Evolutionary conservation across 768 basidiomycete species (phyloP), one percentile per base, ranked within the genome.

Genomic region (Panellus pusillus): DNA sequence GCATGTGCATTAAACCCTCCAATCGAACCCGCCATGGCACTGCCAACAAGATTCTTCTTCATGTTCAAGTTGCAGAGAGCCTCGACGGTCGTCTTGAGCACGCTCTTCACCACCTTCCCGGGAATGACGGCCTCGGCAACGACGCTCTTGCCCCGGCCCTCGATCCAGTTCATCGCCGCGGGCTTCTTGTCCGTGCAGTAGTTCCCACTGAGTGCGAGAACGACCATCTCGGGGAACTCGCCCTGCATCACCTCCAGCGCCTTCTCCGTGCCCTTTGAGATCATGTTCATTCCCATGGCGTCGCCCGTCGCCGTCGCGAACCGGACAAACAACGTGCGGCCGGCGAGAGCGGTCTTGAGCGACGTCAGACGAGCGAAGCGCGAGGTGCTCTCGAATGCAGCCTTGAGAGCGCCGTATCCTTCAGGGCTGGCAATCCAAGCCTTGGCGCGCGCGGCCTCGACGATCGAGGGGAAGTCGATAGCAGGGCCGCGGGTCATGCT

Each of bases 201-300:
- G 70, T 99, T 99, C 41, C 96, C 97, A 6, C 89, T 92, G 14
- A 99, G 80, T 9, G 96, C 91, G 31, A 97, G 80, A 38, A 93
- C 84, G 50, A 84, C 70, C 95, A 98, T 98, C 55, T 87, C 86
- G 4, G 96, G 96, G 77, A 93, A 99, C 63, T 85, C 71, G 45
- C 77, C 76, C 61, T 80, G 78, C 80, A 93, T 79, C 18, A 78
- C 80, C 64, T 89, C 93, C 12, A 99, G 80, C 18, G 94, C 94
- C 72, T 90, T 91, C 75, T 98, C 97, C 9, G 93, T 94, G 3
- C 95, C 97, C 73, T 99, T 99, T 9, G 89, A 91, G 66, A 98
- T 97, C 97, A 98, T 99, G 78, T 99, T 99, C 97, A 99, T 99
- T 15, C 97, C 97, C 96, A 98, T 99, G 38, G 97, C 96, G 65